Percentiles rank a stretch among this genome's conserved stretches.
Conservation (phyloP, 1,284 basidiomycete genomes). For the Cryptococcus sp. region DNA sequence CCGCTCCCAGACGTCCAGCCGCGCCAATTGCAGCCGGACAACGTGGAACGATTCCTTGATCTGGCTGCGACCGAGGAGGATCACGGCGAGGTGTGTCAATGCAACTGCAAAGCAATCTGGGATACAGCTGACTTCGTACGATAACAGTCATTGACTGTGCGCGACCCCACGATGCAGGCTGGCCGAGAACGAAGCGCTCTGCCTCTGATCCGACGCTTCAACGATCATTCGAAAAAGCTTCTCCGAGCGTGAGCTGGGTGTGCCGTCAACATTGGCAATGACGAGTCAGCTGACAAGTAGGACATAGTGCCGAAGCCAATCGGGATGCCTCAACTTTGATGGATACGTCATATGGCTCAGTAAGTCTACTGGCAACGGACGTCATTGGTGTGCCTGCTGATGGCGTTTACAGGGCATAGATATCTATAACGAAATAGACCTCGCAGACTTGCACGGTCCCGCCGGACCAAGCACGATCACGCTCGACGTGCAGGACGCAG, state of each 20-base stretch:
- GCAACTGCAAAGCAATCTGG: background rate
- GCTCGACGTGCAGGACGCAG: conserved; percentile 66
- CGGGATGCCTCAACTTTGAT: conserved; percentile 10
- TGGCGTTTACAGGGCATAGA: conserved; percentile 27
- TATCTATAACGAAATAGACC: conserved; percentile 71
- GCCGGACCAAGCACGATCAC: conserved; percentile 67
- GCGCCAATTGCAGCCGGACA: conserved; percentile 64
- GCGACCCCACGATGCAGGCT: conserved; percentile 93
- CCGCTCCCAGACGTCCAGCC: conserved; percentile 73
- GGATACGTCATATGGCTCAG: conserved; percentile 9
- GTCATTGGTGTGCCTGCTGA: background rate
- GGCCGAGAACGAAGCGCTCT: conserved; percentile 83
- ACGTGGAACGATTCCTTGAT: conserved; percentile 78
- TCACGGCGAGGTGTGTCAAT: conserved; percentile 67
- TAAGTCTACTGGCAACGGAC: background rate
- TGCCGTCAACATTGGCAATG: too few relatives aligned
- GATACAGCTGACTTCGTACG: background rate
- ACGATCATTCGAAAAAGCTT: conserved; percentile 90
- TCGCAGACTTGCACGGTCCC: conserved; percentile 79
- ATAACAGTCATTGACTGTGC: conserved; percentile 74
- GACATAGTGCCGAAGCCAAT: conserved; percentile 10
- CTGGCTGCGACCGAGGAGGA: conserved; percentile 88
- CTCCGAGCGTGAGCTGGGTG: conserved; percentile 52
- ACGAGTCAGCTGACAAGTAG: background rate
- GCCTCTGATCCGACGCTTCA: conserved; percentile 94